phyloP scores from a whole-genome alignment of 1,284 basidiomycete genomes.

The Malassezia vespertilionis region DNA sequence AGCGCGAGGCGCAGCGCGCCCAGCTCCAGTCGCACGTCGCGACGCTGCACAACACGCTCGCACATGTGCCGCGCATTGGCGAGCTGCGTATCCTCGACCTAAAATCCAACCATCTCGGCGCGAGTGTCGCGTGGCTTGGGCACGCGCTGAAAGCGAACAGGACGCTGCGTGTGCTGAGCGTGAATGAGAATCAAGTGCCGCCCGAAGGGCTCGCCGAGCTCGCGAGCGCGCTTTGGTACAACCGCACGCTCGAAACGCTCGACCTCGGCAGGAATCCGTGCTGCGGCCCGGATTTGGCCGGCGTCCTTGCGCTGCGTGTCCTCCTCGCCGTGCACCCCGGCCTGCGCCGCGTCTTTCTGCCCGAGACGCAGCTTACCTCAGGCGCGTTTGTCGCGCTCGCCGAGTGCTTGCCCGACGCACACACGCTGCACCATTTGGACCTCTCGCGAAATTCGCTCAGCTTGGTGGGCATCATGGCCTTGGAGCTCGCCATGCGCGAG shows the following conservation, averaged over 20 bases:
- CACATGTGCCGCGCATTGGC: slow-evolving; percentile 71
- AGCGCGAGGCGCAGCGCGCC: slow-evolving; percentile 15
- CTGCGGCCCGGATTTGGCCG: slow-evolving; percentile 71
- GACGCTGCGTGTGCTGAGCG: slow-evolving; percentile 82
- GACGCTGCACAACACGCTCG: slow-evolving; percentile 11
- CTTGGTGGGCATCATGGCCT: slow-evolving; percentile 54
- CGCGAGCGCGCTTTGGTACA: slow-evolving; percentile 91
- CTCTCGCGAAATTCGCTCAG: slow-evolving; percentile 47
- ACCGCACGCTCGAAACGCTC: slow-evolving; percentile 80
- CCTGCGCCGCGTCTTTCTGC: slow-evolving; percentile 81
- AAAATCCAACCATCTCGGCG: slow-evolving; percentile 73
- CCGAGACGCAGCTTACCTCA: slow-evolving; percentile 68
- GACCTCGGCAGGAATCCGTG: slow-evolving; percentile 89
- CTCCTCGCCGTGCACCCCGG: slow-evolving; percentile 86
- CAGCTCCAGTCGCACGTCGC: slow-evolving; percentile 1
- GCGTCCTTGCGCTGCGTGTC: slow-evolving; percentile 59
- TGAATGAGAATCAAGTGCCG: slow-evolving; percentile 87
- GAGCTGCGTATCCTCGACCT: slow-evolving; percentile 78
- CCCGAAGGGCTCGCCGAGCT: slow-evolving; percentile 66
- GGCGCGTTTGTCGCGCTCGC: slow-evolving; percentile 85
- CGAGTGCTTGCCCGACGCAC: slow-evolving; percentile 85
- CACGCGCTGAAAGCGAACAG: slow-evolving; percentile 92
- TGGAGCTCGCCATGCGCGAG: slow-evolving; percentile 74
- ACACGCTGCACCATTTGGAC: slow-evolving; percentile 68
- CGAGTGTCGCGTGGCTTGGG: slow-evolving; percentile 74